A percentile compares a stretch with the other conserved stretches of the same genome.
Evolutionary conservation across 2,329 filamentous ascomycete species (phyloP).

Genomic region (Cordyceps cateniannulata): DNA sequence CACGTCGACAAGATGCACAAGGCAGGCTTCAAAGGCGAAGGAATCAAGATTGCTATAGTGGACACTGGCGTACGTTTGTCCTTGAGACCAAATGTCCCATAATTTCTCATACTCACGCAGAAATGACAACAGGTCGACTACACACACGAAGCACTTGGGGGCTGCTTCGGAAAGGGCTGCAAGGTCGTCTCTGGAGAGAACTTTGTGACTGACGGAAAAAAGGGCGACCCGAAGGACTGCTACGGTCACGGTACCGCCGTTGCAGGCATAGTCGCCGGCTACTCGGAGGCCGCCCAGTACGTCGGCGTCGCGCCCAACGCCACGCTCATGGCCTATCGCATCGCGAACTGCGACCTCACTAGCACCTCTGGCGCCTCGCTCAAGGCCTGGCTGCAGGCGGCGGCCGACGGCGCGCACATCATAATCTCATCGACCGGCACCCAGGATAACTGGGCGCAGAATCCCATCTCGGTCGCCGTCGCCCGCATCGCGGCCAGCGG

Average conservation of each 20-base stretch:
- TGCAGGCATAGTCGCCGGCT: conserved; percentile 55
- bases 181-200: conserved; percentile 53
- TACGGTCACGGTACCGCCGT: conserved; percentile 56
- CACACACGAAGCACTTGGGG: neutral
- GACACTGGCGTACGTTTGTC: conserved; percentile 36
- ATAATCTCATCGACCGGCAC: neutral
- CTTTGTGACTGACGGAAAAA: conserved; percentile 50
- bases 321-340: neutral
- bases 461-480: neutral
- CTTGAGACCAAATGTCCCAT: neutral
- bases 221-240: conserved; percentile 48
- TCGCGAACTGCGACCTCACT: neutral
- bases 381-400: neutral
- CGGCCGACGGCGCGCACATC: neutral
- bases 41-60: conserved; percentile 40
- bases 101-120: neutral
- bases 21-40: conserved; percentile 35
- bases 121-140: neutral
- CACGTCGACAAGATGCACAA: conserved; percentile 41
- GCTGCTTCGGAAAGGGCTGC: conserved; percentile 52
- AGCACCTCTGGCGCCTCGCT: neutral
- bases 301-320: neutral
- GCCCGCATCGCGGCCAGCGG: conserved; percentile 47
- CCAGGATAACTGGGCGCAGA: neutral
- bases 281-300: conserved; percentile 26